phyloP scores from a whole-genome alignment of 2,329 filamentous ascomycete genomes.

The Calonectria hawksworthii region DNA sequence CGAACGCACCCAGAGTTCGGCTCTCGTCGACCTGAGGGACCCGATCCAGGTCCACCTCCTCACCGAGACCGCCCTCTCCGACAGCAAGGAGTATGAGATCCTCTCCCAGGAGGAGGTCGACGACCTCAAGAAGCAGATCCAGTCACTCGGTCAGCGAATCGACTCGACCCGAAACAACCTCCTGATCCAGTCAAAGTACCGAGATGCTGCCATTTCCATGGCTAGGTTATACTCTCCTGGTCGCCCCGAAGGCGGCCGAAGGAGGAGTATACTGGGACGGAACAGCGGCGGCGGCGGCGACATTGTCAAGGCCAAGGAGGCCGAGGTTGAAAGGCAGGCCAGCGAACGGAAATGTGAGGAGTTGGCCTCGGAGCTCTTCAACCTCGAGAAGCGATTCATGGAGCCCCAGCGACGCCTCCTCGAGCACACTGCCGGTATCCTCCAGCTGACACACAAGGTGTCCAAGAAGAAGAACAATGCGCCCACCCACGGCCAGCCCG shows the following conservation, averaged over 20 bases:
- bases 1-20: slow-evolving; percentile 67
- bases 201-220: slow-evolving; percentile 91
- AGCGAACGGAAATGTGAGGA: slow-evolving; percentile 89
- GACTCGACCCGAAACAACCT: slow-evolving; percentile 87
- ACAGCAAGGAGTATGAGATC: slow-evolving; percentile 88
- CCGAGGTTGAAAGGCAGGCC: slow-evolving; percentile 80
- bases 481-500: slow-evolving; percentile 53
- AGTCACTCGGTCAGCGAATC: slow-evolving; percentile 80
- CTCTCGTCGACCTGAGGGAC: slow-evolving; percentile 74
- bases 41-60: slow-evolving; percentile 90
- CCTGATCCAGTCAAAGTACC: slow-evolving; percentile 91
- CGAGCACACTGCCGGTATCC: slow-evolving; percentile 91
- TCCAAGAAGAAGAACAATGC: slow-evolving; percentile 69
- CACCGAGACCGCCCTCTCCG: slow-evolving; percentile 91
- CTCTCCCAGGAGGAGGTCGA: slow-evolving; percentile 94
- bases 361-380: slow-evolving; percentile 83
- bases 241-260: slow-evolving; percentile 60
- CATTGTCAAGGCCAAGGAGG: slow-evolving; percentile 67
- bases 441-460: slow-evolving; percentile 89
- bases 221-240: slow-evolving; percentile 82
- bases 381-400: slow-evolving; percentile 82
- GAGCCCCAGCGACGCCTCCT: slow-evolving; percentile 82
- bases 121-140: slow-evolving; percentile 87
- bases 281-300: slow-evolving; percentile 57
- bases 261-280: slow-evolving; percentile 64